Evolutionary conservation across 2,329 filamentous ascomycete genomes (phyloP).

Genomic region (Pseudogymnoascus sp.): DNA sequence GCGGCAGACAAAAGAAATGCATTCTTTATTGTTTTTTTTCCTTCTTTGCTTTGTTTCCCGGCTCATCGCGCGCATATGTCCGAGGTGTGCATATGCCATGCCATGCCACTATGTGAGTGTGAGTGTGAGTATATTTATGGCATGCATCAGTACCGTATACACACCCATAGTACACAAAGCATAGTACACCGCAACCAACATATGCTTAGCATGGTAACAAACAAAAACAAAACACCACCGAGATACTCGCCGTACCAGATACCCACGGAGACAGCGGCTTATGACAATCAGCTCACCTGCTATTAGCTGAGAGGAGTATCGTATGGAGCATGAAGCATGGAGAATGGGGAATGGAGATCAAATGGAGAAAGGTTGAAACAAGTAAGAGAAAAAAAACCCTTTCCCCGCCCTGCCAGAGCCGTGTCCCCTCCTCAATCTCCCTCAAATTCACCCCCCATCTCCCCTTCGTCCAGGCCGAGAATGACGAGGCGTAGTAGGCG

Average conservation of each 20-base stretch:
- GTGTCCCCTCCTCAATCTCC: background rate
- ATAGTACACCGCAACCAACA: background rate
- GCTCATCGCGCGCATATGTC: background rate
- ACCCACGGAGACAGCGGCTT: background rate
- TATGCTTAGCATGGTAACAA: background rate
- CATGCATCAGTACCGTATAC: background rate
- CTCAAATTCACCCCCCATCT: background rate
- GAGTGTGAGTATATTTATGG: background rate
- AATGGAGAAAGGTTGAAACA: background rate
- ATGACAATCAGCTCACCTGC: background rate
- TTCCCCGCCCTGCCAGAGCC: background rate
- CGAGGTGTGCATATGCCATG: background rate
- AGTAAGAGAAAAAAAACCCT: background rate
- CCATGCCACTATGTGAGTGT: background rate
- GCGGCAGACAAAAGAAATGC: background rate
- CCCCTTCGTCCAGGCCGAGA: background rate
- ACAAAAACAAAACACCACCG: background rate
- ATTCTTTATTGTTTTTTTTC: background rate
- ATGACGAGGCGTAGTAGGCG: background rate
- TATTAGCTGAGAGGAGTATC: background rate
- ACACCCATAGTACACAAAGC: background rate
- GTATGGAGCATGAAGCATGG: background rate
- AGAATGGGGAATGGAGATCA: background rate
- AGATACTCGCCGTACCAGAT: background rate
- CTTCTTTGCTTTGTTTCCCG: background rate